Base-by-base conservation (phyloP, 2,329 filamentous ascomycete species). In the Fusarium lateritium region DNA sequence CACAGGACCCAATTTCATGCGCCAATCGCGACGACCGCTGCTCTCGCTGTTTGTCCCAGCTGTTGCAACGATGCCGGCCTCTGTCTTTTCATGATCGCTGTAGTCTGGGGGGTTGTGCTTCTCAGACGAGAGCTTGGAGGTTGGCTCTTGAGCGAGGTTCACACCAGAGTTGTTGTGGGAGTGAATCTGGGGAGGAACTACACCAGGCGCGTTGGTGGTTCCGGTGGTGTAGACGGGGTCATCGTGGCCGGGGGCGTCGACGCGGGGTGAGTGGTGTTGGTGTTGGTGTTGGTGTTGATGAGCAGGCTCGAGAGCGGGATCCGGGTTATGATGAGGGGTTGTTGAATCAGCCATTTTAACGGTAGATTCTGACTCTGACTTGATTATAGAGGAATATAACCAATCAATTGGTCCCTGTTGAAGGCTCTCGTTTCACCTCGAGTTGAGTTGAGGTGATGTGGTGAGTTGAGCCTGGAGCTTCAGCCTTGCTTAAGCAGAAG, bases 181-280 rank as follows among this genome's bases (percentile, higher is more conserved):
- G 26, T 63, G 60, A 17, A 45, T 50, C 68, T 80, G 76, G 19
- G 75, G 62, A 4, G 79, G 78, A 14, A 81, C 82, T 71, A 71
- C 57, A 21, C 65, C 56, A 7, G 75, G 73, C 68, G 85, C 77
- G 13, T 78, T 70, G 15, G 76, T 79, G 24, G 76, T 81, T 45
- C 79, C 81, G 50, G 79, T 80, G 36, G 84, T 80, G 72, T 88
- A 88, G 43, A 83, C 77, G 38, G 84, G 79, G 51, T 87, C 82
- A 53, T 79, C 66, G 67, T 79, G 69, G 62, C 77, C 73, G 44
- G 76, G 67, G 49, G 76, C 68, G 39, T 78, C 70, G 38, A 78
- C 68, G 64, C 80, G 68, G 60, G 78, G 63, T 38, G 78, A 78
- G 72, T 85, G 83, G 71, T 84, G 77, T 26, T 77, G 69, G 71